A percentile compares a stretch with the other conserved stretches of the same genome.
Conservation (phyloP, 345 rosid genomes). For the Aquilaria yunnanensis region DNA sequence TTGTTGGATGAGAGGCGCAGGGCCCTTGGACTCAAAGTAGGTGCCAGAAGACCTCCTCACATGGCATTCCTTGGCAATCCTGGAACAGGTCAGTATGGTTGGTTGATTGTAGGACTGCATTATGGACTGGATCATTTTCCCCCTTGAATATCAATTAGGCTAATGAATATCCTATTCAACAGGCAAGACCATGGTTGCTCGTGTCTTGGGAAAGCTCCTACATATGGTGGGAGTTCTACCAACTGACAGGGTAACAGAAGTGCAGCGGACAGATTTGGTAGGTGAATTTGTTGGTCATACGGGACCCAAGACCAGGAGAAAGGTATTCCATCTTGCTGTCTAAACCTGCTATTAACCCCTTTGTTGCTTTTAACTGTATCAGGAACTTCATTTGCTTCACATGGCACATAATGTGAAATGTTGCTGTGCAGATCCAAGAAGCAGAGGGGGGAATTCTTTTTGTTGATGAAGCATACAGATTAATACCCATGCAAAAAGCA, state of each 20-base stretch:
- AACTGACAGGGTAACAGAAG: constrained; percentile 83
- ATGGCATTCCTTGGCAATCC: constrained; percentile 99
- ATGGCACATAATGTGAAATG: constrained; percentile 1
- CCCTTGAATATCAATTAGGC: not conserved
- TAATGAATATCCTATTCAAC: constrained; percentile 5
- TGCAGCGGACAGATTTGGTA: constrained; percentile 94
- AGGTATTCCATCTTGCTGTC: constrained; percentile 35
- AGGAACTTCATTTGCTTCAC: not conserved
- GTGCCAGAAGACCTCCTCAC: constrained; percentile 84
- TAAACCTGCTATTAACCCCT: not conserved
- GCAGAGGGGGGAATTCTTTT: constrained; percentile 99
- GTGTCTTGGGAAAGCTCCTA: constrained; percentile 88
- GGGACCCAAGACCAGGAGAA: constrained; percentile 94
- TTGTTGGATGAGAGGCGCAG: constrained; percentile 94
- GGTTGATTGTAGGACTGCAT: not conserved
- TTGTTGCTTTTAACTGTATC: not conserved
- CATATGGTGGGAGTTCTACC: constrained; percentile 91
- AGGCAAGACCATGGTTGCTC: constrained; percentile 99
- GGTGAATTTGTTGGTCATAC: constrained; percentile 99
- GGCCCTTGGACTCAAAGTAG: constrained; percentile 87
- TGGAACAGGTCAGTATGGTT: constrained; percentile 65
- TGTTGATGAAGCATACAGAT: constrained; percentile 94
- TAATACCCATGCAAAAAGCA: constrained; percentile 89
- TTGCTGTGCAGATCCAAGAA: constrained; percentile 66
- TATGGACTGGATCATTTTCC: not conserved